These are phyloP conservation scores for Saccharomycopsis babjevae DNA, from an alignment of 805 yeast genomes.

Conservation along the genomic window DNA sequence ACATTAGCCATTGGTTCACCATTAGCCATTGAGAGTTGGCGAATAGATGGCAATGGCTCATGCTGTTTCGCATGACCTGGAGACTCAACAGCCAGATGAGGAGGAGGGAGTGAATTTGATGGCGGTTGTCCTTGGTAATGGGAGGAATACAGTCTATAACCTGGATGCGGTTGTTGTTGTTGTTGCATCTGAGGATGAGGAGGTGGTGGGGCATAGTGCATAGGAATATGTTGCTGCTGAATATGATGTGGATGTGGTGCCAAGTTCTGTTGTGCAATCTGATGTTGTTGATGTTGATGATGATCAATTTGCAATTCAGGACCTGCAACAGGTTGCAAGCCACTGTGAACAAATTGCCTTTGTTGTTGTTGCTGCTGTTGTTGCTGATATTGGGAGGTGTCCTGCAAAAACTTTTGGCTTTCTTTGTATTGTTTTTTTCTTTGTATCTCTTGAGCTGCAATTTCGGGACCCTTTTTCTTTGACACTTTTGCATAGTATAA, in stretches of 20 bases:
- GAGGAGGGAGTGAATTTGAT: not conserved
- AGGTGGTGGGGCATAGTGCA: not conserved
- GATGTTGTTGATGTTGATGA: not conserved
- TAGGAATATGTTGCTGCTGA: not conserved
- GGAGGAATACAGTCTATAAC: not conserved
- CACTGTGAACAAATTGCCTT: not conserved
- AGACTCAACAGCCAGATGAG: not conserved
- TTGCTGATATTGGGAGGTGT: not conserved
- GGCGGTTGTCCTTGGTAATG: not conserved
- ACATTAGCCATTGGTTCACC: not conserved
- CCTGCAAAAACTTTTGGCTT: slow-evolving; percentile 1
- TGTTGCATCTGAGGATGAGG: not conserved
- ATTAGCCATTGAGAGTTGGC: not conserved
- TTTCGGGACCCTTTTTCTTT: slow-evolving; percentile 45
- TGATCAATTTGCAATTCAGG: not conserved
- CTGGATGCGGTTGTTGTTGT: not conserved
- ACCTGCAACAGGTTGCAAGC: not conserved
- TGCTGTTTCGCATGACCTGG: not conserved
- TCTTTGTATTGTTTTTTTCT: slow-evolving; percentile 13
- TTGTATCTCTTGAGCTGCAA: slow-evolving; percentile 37
- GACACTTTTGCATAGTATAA: slow-evolving; percentile 58
- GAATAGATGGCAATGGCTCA: not conserved
- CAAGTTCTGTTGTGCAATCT: not conserved
- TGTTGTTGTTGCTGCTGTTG: slow-evolving; percentile 1
- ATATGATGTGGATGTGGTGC: not conserved